Evolutionary conservation across 352 stramenopile genomes (phyloP).

Genomic region (Thalassiosira livingstoniorum): DNA sequence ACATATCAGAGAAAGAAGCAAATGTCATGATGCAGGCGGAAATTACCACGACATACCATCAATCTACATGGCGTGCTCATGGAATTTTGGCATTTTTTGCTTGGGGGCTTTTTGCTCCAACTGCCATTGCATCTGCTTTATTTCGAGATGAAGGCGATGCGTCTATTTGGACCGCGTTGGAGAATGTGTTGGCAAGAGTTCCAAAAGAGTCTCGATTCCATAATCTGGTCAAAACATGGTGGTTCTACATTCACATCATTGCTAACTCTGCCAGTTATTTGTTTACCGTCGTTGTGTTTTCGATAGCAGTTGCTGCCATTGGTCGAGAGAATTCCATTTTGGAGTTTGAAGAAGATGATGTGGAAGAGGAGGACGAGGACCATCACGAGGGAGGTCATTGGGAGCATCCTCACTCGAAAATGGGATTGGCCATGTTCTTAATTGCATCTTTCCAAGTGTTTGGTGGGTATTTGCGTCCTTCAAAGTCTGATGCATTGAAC

Average conservation of each 20-base stretch:
- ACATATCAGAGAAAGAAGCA: not conserved
- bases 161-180: not conserved
- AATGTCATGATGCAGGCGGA: not conserved
- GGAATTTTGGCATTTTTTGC: conserved; percentile 44
- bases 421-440: conserved; percentile 66
- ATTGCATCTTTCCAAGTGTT: conserved; percentile 55
- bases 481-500: not conserved
- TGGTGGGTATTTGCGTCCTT: conserved; percentile 51
- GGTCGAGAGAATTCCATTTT: conserved; percentile 48
- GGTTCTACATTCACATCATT: not conserved
- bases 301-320: conserved; percentile 54
- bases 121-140: conserved; percentile 55
- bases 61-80: conserved; percentile 39
- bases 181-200: not conserved
- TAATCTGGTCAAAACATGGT: no score
- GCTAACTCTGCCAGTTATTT: conserved; percentile 31
- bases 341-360: conserved; percentile 3
- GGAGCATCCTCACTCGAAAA: conserved; percentile 47
- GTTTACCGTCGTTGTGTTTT: conserved; percentile 61
- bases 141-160: conserved; percentile 31
- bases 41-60: conserved; percentile 23
- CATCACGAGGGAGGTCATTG: conserved; percentile 32
- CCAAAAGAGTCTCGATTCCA: not conserved
- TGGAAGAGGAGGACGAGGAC: no score
- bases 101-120: conserved; percentile 61